Evolutionary conservation across 345 rosid species (phyloP), one percentile per base, ranked within the genome.

Genomic region (Moringa oleifera): DNA sequence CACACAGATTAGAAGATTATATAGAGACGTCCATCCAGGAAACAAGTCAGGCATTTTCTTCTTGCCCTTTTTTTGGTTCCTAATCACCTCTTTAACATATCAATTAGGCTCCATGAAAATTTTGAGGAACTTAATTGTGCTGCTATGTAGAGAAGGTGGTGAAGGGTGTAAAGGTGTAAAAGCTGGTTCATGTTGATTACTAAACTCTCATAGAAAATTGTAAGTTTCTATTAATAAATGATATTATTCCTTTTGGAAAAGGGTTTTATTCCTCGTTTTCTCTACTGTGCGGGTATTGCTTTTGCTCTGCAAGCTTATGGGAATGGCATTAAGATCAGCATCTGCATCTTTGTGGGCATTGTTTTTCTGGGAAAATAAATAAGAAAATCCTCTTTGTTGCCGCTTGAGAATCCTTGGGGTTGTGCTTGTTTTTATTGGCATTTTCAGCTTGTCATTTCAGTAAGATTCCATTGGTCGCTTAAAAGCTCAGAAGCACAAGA

Each of bases 131-230:
- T 61, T 74, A 20, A 22, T 55, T 72, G 72, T 62, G 70, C n/a
- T n/a, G n/a, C 20, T 45, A 36, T 46, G 68, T 62, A 10, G n/a
- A n/a, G 28, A 51, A 25, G 77, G 75, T 75, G 72, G 68, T 51
- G 59, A 68, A 72, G 82, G 13, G 22, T 78, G 78, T 77, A 73
- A 78, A 78, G 77, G 24, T 71, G 70, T 71, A 74, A 71, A 70
- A 72, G 47, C 73, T 71, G 81, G 58, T 73, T 77, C 75, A 41
- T 72, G 58, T 68, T 75, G 51, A 61, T 70, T 63, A 71, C 37
- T 68, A 77, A 58, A 60, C 61, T 62, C 33, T 63, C 75, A 71
- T 33, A 33, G 37, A 37, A 77, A 77, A 61, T 49, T 80, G 76
- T 68, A 77, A 67, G 67, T 63, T 66, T 73, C 55, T 62, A 46